Percentiles rank a stretch among this genome's conserved stretches.
These are phyloP conservation scores for Quercus phellos DNA, from an alignment of 331 rosid genomes.

Conservation along the genomic window DNA sequence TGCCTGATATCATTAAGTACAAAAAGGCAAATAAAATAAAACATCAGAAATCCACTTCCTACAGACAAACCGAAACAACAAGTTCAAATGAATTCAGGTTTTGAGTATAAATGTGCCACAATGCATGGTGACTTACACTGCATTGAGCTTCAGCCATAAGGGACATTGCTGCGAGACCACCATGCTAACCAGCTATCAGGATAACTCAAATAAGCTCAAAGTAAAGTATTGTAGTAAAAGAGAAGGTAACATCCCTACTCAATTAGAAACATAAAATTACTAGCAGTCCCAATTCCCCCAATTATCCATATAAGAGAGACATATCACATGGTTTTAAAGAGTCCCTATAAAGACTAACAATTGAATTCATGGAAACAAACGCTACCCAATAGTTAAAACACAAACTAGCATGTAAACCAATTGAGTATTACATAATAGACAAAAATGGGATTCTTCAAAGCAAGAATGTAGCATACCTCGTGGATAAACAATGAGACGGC, in stretches of 20 bases:
- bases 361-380: background rate
- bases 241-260: constrained; percentile 25
- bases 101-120: constrained; percentile 15
- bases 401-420: background rate
- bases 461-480: constrained; percentile 64
- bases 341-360: constrained; percentile 10
- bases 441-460: background rate
- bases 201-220: constrained; percentile 30
- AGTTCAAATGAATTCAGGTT: background rate
- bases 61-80: background rate
- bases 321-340: constrained; percentile 21
- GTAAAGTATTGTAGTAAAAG: constrained; percentile 12
- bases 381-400: constrained; percentile 16
- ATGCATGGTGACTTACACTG: constrained; percentile 23
- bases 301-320: constrained; percentile 29
- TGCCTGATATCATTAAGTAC: background rate
- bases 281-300: constrained; percentile 21
- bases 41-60: background rate
- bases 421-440: background rate
- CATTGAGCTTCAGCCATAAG: constrained; percentile 31
- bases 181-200: constrained; percentile 19
- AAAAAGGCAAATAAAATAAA: background rate
- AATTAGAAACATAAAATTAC: constrained; percentile 16
- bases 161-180: constrained; percentile 25
- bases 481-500: constrained; percentile 98